Conservation (phyloP, 2,329 filamentous ascomycete genomes). For the Pseudogymnoascus sp. region DNA sequence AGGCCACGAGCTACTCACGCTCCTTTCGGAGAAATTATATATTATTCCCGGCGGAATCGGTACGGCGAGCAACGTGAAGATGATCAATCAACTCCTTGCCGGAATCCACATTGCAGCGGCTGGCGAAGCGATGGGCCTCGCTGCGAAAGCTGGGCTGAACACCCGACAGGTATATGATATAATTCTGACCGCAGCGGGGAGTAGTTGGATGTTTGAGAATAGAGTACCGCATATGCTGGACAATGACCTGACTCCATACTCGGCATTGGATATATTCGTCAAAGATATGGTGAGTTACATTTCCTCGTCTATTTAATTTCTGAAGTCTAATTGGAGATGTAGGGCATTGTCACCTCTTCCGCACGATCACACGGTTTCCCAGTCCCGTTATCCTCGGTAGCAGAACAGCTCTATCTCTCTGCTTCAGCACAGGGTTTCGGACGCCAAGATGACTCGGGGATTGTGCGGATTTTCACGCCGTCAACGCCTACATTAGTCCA, state of each 20-base stretch:
- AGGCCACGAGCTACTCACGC: constrained; percentile 51
- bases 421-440: constrained; percentile 26
- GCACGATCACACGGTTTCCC: constrained; percentile 27
- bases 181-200: not conserved
- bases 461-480: constrained; percentile 24
- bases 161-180: constrained; percentile 19
- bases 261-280: constrained; percentile 31
- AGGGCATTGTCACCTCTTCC: constrained; percentile 21
- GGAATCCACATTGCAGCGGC: constrained; percentile 55
- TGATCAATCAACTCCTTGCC: constrained; percentile 56
- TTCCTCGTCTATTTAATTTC: not conserved
- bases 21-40: constrained; percentile 59
- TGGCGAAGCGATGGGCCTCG: constrained; percentile 54
- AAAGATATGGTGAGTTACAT: constrained; percentile 30
- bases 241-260: constrained; percentile 34
- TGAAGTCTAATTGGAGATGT: not conserved
- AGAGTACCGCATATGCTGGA: not conserved
- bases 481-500: not conserved
- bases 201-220: not conserved
- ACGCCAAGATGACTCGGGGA: constrained; percentile 24
- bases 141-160: constrained; percentile 47
- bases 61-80: constrained; percentile 54
- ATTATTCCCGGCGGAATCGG: constrained; percentile 54
- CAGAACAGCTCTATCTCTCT: constrained; percentile 22
- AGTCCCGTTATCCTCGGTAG: constrained; percentile 25